Conservation (phyloP, 371 early-diverging fungal genomes). For the Blakeslea trispora region DNA sequence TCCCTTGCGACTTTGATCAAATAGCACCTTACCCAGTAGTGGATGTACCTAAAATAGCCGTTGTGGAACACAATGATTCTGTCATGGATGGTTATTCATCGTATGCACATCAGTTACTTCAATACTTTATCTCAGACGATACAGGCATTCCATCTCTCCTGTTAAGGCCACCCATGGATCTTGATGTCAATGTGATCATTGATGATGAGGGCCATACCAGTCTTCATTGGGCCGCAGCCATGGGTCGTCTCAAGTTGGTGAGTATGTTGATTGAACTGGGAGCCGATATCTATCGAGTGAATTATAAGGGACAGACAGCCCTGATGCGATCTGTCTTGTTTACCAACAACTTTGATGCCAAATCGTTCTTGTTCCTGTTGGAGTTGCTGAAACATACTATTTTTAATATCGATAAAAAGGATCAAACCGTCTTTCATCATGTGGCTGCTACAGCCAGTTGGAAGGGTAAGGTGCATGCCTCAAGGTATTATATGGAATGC, state of each 20-base stretch:
- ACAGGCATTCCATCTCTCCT: conserved; percentile 56
- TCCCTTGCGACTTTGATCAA: not conserved
- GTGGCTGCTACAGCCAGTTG: conserved; percentile 72
- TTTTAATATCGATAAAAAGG: conserved; percentile 70
- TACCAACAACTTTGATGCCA: conserved; percentile 82
- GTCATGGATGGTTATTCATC: conserved; percentile 18
- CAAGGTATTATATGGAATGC: conserved; percentile 85
- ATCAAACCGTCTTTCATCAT: conserved; percentile 90
- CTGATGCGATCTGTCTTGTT: conserved; percentile 85
- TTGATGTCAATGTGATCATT: conserved; percentile 80
- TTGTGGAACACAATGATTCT: conserved; percentile 13
- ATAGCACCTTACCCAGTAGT: too few relatives aligned
- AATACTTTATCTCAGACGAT: conserved; percentile 69
- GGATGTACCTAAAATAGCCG: too few relatives aligned
- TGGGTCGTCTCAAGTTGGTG: conserved; percentile 76
- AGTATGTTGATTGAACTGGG: conserved; percentile 70
- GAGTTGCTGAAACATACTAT: conserved; percentile 73
- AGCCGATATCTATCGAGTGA: conserved; percentile 69
- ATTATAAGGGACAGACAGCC: conserved; percentile 84
- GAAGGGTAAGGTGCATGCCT: conserved; percentile 71
- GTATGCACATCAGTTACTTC: conserved; percentile 49
- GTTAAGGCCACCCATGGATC: conserved; percentile 51
- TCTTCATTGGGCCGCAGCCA: conserved; percentile 93
- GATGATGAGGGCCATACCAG: conserved; percentile 93
- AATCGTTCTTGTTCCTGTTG: conserved; percentile 79